phyloP scores from a whole-genome alignment of 2,329 filamentous ascomycete species.

The Colletotrichum abscissum region DNA sequence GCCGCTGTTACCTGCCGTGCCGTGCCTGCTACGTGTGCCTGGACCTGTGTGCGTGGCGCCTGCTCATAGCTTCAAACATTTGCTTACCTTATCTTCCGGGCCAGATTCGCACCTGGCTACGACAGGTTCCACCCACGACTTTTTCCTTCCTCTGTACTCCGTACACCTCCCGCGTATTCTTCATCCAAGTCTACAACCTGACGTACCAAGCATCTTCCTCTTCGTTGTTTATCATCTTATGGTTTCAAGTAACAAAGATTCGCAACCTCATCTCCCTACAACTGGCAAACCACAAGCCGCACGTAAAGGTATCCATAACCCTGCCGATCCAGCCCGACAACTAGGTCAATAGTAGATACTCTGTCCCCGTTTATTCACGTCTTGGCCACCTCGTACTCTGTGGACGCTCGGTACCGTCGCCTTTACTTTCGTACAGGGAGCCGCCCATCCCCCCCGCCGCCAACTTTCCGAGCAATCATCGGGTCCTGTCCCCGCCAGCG shows the following conservation, averaged over 20 bases:
- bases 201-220: background rate
- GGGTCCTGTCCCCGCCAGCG: background rate
- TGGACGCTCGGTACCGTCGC: background rate
- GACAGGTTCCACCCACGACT: background rate
- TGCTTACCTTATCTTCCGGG: background rate
- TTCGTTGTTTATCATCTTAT: background rate
- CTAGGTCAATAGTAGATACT: background rate
- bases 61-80: background rate
- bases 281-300: background rate
- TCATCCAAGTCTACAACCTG: background rate
- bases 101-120: background rate
- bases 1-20: background rate
- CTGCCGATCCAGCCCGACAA: background rate
- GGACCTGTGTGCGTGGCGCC: background rate
- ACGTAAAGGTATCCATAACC: background rate
- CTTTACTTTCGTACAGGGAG: background rate
- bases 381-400: background rate
- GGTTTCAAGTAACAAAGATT: background rate
- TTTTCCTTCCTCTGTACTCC: background rate
- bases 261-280: too few relatives aligned
- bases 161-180: background rate
- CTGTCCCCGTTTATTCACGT: background rate
- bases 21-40: background rate
- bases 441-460: background rate
- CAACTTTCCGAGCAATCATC: background rate